These are phyloP conservation scores for Trichoderma semiorbis DNA, from an alignment of 2,329 filamentous ascomycete genomes.

Conservation along the genomic window DNA sequence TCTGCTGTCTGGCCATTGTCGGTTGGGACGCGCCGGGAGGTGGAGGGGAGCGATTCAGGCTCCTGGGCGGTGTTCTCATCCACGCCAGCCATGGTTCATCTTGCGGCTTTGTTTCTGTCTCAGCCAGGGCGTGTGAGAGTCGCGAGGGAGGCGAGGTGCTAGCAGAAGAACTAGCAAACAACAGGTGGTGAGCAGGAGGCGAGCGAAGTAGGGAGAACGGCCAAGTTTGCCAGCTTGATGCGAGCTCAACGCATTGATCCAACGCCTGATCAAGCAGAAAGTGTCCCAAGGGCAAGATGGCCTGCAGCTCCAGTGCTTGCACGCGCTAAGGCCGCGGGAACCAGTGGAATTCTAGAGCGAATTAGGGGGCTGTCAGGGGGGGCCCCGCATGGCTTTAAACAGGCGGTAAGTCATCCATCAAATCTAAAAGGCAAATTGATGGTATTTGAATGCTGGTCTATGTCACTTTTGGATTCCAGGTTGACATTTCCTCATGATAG, in stretches of 20 bases:
- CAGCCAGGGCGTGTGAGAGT: not conserved
- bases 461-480: not conserved
- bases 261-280: not conserved
- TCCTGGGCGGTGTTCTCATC: conserved; percentile 19
- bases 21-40: conserved; percentile 4
- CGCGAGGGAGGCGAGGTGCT: not conserved
- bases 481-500: not conserved
- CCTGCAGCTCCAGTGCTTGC: conserved; percentile 13
- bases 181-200: not conserved
- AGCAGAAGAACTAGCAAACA: not conserved
- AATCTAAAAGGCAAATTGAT: not conserved
- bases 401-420: conserved; percentile 7
- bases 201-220: not conserved
- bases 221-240: conserved; percentile 5
- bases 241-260: conserved; percentile 13
- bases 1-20: conserved; percentile 2
- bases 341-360: conserved; percentile 9
- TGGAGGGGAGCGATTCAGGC: conserved; percentile 10
- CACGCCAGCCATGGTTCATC: conserved; percentile 19
- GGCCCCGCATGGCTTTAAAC: not conserved
- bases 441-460: not conserved
- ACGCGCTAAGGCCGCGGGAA: conserved; percentile 7
- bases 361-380: conserved; percentile 13
- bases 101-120: conserved; percentile 8
- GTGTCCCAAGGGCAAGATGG: not conserved